Evolutionary conservation across 345 rosid species (phyloP).

Genomic region (Psidium friedrichsthalianum): DNA sequence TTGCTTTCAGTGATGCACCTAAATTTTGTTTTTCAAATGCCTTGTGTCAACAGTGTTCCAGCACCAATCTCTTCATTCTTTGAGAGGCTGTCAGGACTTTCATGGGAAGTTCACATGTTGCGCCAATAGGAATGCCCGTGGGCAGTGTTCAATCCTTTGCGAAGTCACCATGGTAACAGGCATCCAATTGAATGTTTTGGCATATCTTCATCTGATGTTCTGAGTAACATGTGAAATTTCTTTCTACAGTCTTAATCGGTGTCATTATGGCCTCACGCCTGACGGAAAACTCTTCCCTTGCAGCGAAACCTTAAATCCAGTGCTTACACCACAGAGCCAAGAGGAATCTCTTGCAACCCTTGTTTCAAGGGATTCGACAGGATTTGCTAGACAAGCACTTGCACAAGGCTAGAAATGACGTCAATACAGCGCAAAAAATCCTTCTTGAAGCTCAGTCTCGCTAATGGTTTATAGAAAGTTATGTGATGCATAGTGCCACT

Average conservation of each 20-base stretch:
- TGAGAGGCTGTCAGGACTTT: constrained; percentile 62
- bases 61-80: constrained; percentile 53
- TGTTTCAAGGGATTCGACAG: constrained; percentile 88
- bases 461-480: not conserved
- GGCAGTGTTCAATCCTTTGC: constrained; percentile 35
- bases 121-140: constrained; percentile 35
- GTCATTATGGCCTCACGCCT: not conserved
- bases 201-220: not conserved
- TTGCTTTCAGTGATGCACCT: not conserved
- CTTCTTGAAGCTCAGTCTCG: constrained; percentile 87
- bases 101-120: constrained; percentile 43
- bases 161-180: constrained; percentile 54
- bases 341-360: constrained; percentile 67
- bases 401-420: constrained; percentile 70
- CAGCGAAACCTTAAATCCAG: constrained; percentile 51
- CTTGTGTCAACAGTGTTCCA: constrained; percentile 44
- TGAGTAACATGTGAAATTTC: not conserved
- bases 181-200: not conserved
- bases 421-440: constrained; percentile 86
- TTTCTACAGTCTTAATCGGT: not conserved
- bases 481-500: not conserved
- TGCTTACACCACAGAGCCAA: constrained; percentile 39
- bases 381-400: constrained; percentile 85
- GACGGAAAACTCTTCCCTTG: not conserved
- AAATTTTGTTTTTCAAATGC: not conserved